Conservation (phyloP, 164 flowering plant genomes). For the Umbilicus rupestris region DNA sequence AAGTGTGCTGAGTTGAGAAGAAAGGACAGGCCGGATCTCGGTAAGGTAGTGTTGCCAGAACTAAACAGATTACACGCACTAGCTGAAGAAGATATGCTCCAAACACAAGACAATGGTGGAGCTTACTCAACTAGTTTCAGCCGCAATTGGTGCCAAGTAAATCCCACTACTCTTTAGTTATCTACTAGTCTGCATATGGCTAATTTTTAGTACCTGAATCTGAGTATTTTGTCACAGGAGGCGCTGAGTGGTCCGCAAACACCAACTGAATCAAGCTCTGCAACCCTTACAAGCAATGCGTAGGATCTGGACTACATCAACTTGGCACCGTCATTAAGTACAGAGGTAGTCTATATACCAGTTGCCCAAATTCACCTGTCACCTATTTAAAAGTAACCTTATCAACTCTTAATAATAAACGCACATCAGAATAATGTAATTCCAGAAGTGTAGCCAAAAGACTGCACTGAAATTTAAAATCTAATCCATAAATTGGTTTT, state of each 20-base stretch:
- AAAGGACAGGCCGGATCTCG: constrained; percentile 5
- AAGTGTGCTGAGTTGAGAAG: constrained; percentile 8
- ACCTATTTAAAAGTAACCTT: too few relatives aligned
- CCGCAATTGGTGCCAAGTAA: neutral
- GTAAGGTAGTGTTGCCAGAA: neutral
- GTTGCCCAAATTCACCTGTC: too few relatives aligned
- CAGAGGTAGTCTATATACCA: neutral
- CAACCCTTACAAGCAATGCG: neutral
- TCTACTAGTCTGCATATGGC: neutral
- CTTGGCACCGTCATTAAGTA: too few relatives aligned
- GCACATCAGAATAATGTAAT: too few relatives aligned
- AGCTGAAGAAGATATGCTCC: neutral
- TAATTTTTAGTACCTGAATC: neutral
- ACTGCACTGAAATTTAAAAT: neutral
- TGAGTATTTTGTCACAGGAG: neutral
- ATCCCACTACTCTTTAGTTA: neutral
- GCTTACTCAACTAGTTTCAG: neutral
- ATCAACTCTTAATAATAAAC: too few relatives aligned
- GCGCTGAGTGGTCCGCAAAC: neutral
- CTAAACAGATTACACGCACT: neutral
- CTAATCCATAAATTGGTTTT: neutral
- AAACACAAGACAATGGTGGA: neutral
- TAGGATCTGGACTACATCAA: neutral
- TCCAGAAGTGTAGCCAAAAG: neutral
- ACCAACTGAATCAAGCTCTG: neutral